Base-by-base conservation (phyloP, 306 rosid species). In the Mucuna pruriens region DNA sequence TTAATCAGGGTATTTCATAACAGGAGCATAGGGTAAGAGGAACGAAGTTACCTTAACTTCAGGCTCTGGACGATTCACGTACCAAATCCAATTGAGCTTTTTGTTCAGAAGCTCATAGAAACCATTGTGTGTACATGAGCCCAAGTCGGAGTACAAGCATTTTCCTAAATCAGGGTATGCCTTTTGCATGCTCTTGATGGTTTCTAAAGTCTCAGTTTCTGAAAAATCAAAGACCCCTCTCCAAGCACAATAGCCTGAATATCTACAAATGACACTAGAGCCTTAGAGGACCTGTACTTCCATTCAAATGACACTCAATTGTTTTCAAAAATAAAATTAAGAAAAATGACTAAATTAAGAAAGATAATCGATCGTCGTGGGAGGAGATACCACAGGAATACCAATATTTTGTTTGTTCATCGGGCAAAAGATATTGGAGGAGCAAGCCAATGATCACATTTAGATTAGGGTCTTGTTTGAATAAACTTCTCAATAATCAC, bases 241-340 rank as follows among this genome's bases (percentile, higher is more conserved):
- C 97, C 98, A 92, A 51, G 98, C 97, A 79, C 91, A 88, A 81
- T 92, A 91, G 63, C 97, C 98, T 48, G 97, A 80, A 84, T 92
- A 92, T 83, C 97, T 94, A 77, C 82, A 80, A 67, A 71, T 11
- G 25, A 57, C 12, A 71, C 44, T 16, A 31, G 36, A 74, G 3
- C 17, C 38, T 76, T 74, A 38, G 29, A 38, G 9, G 4, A 71
- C n/a, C 66, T 60, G 39, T 25, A 60, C 66, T 25, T 60, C 9
- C 36, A 60, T 60, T 60, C 17, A 26, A 60, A 26, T 60, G 39
- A 25, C 38, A 26, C 17, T 25, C n/a, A 57, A 54, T 20, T 25
- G 6, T 57, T 57, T 22, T 22, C 64, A 23, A 57, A 57, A 9
- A 4, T 57, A 57, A 57, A 54, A 57, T 3, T 57, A 25, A 23